Percentiles rank a stretch among this genome's conserved stretches.
Conservation (phyloP, 768 basidiomycete genomes). For the Russula vinacea region DNA sequence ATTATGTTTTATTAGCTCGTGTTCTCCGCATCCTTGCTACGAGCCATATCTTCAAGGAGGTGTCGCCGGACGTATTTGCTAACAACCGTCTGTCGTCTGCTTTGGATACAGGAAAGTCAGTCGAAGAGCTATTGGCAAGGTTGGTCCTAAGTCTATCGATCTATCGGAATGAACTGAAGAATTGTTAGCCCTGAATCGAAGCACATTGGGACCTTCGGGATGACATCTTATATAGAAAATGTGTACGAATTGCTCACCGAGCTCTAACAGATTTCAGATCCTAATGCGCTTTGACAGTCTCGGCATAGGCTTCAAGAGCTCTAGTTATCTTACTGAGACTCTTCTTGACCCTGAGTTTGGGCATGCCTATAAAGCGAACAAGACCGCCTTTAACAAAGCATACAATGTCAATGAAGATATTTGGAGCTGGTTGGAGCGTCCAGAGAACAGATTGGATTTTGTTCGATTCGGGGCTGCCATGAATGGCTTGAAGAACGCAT, state of each 20-base stretch:
- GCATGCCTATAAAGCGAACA: neutral
- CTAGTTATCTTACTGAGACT: conserved; percentile 30
- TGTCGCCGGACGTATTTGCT: conserved; percentile 33
- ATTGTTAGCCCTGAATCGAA: conserved; percentile 15
- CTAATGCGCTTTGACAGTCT: neutral
- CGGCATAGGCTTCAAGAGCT: conserved; percentile 31
- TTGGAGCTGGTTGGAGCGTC: conserved; percentile 4
- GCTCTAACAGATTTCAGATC: neutral
- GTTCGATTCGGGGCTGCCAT: conserved; percentile 11
- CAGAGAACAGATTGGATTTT: conserved; percentile 6
- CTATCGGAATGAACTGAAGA: conserved; percentile 17
- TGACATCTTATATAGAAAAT: conserved; percentile 6
- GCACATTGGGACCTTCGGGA: conserved; percentile 16
- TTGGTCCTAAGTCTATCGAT: neutral
- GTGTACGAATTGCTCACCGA: neutral
- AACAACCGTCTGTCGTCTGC: conserved; percentile 33
- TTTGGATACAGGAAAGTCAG: conserved; percentile 33
- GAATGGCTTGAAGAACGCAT: neutral
- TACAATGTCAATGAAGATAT: neutral
- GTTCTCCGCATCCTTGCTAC: conserved; percentile 35
- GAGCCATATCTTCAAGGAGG: conserved; percentile 35
- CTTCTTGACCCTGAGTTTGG: conserved; percentile 24
- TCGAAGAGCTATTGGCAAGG: conserved; percentile 29
- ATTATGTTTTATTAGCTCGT: conserved; percentile 25
- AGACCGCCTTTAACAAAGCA: conserved; percentile 11